Evolutionary conservation across 192 early-diverging fungal genomes (phyloP).

Genomic region (Allomyces javanicus): DNA sequence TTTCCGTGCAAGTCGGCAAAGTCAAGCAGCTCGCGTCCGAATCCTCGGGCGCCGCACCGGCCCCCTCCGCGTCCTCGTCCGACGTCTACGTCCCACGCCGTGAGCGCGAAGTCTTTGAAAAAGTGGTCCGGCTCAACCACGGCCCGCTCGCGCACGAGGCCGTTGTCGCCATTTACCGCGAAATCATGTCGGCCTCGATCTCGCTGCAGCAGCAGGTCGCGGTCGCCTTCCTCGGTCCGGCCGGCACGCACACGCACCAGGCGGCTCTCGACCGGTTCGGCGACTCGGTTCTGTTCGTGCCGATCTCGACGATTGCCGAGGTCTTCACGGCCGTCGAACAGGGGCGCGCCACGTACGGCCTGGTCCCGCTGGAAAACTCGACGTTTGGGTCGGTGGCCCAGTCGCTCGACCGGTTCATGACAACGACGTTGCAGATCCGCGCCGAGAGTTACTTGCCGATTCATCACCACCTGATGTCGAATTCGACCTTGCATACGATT

Average conservation of each 20-base stretch:
- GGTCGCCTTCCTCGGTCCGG: slow-evolving; percentile 77
- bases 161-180: slow-evolving; percentile 46
- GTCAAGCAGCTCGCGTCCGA: slow-evolving; percentile 32
- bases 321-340: slow-evolving; percentile 60
- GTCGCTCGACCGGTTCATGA: slow-evolving; percentile 62
- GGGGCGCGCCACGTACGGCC: slow-evolving; percentile 58
- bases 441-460: slow-evolving; percentile 65
- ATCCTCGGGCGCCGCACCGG: not conserved
- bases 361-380: slow-evolving; percentile 93
- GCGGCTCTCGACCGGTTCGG: slow-evolving; percentile 60
- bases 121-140: slow-evolving; percentile 46
- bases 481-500: slow-evolving; percentile 38
- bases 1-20: slow-evolving; percentile 60
- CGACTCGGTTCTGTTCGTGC: slow-evolving; percentile 51
- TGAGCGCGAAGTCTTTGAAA: slow-evolving; percentile 57
- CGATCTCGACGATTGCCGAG: slow-evolving; percentile 47
- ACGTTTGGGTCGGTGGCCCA: slow-evolving; percentile 64
- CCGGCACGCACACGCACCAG: slow-evolving; percentile 78
- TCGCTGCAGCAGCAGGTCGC: slow-evolving; percentile 57
- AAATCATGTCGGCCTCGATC: slow-evolving; percentile 82
- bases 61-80: slow-evolving; percentile 10
- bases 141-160: slow-evolving; percentile 55
- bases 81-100: slow-evolving; percentile 57
- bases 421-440: slow-evolving; percentile 42
- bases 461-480: slow-evolving; percentile 61